Evolutionary conservation across 768 basidiomycete species (phyloP), one percentile per base, ranked within the genome.

Genomic region (Trametes punicea): DNA sequence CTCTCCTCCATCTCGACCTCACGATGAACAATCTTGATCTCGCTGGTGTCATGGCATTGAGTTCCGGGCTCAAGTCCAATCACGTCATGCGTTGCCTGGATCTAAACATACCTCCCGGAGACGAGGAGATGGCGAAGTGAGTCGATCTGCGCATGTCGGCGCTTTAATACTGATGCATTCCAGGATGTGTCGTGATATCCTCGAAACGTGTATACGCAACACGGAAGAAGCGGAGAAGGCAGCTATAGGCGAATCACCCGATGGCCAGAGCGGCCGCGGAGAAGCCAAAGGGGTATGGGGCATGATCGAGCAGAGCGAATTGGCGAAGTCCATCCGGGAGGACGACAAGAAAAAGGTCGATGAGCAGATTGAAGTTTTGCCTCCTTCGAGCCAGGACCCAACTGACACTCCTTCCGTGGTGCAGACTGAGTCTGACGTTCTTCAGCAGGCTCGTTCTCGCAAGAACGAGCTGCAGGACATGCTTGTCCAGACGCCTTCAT

Each of bases 11-110:
- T 69, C 84, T 99, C 51, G 97, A 98, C 70, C 73, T 97, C 26
- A 97, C 93, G 0, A 74, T 80, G 62, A 96, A 96, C 68, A 71
- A 77, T 6, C 74, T 98, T 29, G 93, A 93, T 65, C 77, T 93
- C 31, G 94, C 95, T 0, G 95, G 92, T 16, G 88, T 97, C 3
- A 87, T 98, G 83, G 97, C 97, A 0, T 81, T 99, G 21, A 87
- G 83, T 51, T 86, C 84, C 2, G 91, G 94, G 0, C 73, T 99
- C 46, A 90, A 90, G 67, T 81, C 79, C 9, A 98, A 98, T 66
- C 79, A 82, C 51, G 80, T 84, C 9, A 88, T 98, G 78, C 81
- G 97, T 4, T 99, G 97, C 67, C 75, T 99, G 51, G 97, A 99
- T 72, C 68, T 98, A 41, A 89, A 92, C 64, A 92, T 99, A 25